phyloP scores from a whole-genome alignment of 495 filamentous ascomycete genomes.

The Aspergillus taichungensis region DNA sequence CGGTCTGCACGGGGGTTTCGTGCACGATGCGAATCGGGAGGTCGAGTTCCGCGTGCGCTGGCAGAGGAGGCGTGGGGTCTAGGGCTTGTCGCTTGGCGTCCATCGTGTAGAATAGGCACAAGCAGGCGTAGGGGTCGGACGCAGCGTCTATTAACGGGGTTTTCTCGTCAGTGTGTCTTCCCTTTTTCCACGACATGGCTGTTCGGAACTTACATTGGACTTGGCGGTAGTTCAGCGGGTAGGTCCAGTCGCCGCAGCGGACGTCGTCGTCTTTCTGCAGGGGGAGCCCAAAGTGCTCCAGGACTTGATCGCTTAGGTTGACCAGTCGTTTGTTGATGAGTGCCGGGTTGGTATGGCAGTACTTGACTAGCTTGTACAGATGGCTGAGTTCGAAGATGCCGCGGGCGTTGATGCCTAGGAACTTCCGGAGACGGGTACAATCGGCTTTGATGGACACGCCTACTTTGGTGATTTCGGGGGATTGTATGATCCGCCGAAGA shows the following conservation, averaged over 20 bases:
- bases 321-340: conserved; percentile 59
- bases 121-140: conserved; percentile 70
- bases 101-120: conserved; percentile 62
- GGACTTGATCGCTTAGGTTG: conserved; percentile 55
- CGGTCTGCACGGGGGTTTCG: conserved; percentile 18
- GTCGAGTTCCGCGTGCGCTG: conserved; percentile 56
- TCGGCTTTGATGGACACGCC: conserved; percentile 72
- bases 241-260: conserved; percentile 64
- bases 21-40: conserved; percentile 47
- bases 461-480: conserved; percentile 59
- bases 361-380: conserved; percentile 65
- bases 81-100: conserved; percentile 57
- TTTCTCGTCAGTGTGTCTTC: not conserved
- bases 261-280: conserved; percentile 62
- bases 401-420: conserved; percentile 49
- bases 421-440: conserved; percentile 58
- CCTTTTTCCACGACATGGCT: not conserved
- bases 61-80: conserved; percentile 59
- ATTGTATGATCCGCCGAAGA: conserved; percentile 62
- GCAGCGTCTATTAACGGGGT: conserved; percentile 57
- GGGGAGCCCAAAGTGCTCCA: conserved; percentile 66
- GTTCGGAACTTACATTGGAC: conserved; percentile 53
- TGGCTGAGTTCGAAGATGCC: conserved; percentile 76
- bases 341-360: conserved; percentile 38
- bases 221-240: conserved; percentile 51